phyloP scores from a whole-genome alignment of 441 rosid species.

The Rhodomyrtus psidioides region DNA sequence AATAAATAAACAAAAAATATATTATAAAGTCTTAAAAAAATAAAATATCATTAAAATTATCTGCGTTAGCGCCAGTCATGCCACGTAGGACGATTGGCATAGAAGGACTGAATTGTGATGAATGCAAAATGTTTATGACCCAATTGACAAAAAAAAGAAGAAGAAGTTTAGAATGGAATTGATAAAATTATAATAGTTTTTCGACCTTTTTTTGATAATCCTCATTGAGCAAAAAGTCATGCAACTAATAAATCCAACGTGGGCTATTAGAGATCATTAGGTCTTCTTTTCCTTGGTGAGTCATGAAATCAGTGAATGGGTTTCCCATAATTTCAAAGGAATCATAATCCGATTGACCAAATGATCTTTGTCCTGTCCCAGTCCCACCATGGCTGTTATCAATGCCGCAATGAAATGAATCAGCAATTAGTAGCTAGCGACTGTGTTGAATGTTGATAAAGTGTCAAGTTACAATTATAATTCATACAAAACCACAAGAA shows the following conservation, averaged over 20 bases:
- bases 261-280: not conserved
- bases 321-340: not conserved
- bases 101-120: no score
- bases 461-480: not conserved
- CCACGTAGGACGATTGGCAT: no score
- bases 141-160: no score
- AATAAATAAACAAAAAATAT: no score
- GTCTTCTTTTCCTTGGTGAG: not conserved
- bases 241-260: not conserved
- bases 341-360: not conserved
- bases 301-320: not conserved
- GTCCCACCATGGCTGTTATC: not conserved
- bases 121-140: no score
- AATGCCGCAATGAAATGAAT: not conserved
- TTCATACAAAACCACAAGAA: not conserved
- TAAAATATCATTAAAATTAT: no score
- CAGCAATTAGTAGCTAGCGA: not conserved
- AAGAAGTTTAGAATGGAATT: no score
- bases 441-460: not conserved
- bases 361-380: not conserved
- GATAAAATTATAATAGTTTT: no score
- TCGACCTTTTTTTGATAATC: no score
- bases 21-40: no score
- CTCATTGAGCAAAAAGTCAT: not conserved
- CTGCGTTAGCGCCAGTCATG: accelerated